Evolutionary conservation across 331 rosid species (phyloP), one percentile per base, ranked within the genome.

Genomic region (Stylosanthes scabra): DNA sequence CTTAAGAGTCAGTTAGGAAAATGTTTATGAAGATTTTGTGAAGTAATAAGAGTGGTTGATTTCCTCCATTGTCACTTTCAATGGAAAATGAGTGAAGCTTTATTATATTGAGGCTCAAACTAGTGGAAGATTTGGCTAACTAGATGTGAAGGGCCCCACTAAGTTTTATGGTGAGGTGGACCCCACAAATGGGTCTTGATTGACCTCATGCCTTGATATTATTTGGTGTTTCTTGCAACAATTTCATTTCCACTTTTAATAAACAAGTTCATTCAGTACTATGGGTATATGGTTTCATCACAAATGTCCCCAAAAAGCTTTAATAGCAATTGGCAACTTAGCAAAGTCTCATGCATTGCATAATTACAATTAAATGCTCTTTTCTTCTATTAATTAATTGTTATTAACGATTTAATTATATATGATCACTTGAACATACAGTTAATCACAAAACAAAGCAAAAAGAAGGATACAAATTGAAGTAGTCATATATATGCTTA

Each of bases 71-170:
- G 85, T 82, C 87, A 9, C 71, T 80, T 55, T 85, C 87, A 77
- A 76, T 72, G 70, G 80, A 74, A 83, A 81, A 81, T 73, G 51
- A 64, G 83, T 50, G 88, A 79, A 63, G 79, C 78, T 73, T 78
- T 79, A 50, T n/a, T 41, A 59, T 79, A 50, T n/a, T 41, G 52
- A 74, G 70, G 29, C 20, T 54, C 75, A 74, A 65, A 70, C 57
- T 6, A 34, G 78, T 55, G 82, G 70, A 76, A 74, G 72, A 83
- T 81, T 75, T 80, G 81, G 80, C 37, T 12, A 83, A 78, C 74
- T 57, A 66, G 81, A 76, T 72, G 84, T 62, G 71, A 58, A 0
- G 80, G 86, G 70, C 40, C 82, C 85, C 83, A 50, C 74, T 16
- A 7, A 6, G 20, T 55, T 37, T 70, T 54, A 34, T 70, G 27